Percentiles rank a stretch among this genome's conserved stretches.
Evolutionary conservation across 495 filamentous ascomycete species (phyloP).

Genomic region (Thozetella sp.): DNA sequence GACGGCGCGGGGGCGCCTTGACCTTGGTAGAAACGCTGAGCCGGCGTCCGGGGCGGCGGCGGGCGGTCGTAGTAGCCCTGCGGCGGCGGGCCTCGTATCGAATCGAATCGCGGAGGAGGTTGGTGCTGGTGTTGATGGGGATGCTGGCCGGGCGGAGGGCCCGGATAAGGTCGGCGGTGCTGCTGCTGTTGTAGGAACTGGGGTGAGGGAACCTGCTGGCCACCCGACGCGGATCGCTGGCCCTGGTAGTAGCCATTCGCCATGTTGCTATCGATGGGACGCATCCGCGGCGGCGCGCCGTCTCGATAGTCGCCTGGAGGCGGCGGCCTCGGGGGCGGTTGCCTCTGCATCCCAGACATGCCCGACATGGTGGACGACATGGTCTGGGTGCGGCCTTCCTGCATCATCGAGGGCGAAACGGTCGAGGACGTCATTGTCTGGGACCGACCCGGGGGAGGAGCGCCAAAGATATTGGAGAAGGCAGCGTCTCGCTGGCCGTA

Average conservation of each 20-base stretch:
- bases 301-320: constrained; percentile 52
- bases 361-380: constrained; percentile 87
- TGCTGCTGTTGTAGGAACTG: constrained; percentile 38
- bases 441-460: constrained; percentile 83
- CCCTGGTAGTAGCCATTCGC: constrained; percentile 59
- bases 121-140: constrained; percentile 19
- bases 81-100: constrained; percentile 42
- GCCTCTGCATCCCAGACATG: constrained; percentile 58
- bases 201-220: constrained; percentile 37
- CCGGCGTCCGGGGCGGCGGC: constrained; percentile 41
- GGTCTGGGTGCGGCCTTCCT: constrained; percentile 77
- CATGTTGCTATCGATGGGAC: constrained; percentile 40
- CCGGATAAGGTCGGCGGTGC: constrained; percentile 57
- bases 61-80: constrained; percentile 56
- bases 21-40: constrained; percentile 56
- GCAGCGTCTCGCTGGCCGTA: constrained; percentile 88
- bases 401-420: constrained; percentile 40
- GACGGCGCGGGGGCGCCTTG: constrained; percentile 61
- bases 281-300: constrained; percentile 25
- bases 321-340: constrained; percentile 62
- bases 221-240: constrained; percentile 50
- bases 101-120: constrained; percentile 31
- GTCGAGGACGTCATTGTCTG: constrained; percentile 79
- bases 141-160: constrained; percentile 30
- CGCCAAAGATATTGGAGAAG: constrained; percentile 95